Base-by-base conservation (phyloP, 1,284 basidiomycete genomes). In the Coniophora puteana region DNA sequence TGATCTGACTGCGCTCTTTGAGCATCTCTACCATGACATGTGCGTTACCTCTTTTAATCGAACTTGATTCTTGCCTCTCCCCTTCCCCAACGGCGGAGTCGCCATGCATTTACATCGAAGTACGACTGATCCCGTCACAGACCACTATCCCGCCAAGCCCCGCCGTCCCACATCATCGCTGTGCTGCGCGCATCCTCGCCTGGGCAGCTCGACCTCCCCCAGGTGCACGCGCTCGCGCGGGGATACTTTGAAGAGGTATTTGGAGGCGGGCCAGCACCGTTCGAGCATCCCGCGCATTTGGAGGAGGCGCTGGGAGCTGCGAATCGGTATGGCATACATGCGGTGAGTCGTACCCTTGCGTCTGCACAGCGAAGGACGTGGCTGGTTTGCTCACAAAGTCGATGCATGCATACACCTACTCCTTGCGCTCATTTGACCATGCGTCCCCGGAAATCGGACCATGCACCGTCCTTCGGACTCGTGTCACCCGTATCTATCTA, bases 21-120 rank as follows among this genome's bases (percentile, higher is more conserved):
- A 71, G 42, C 72, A 83, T 58, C 54, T 85, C 22, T 85, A 85
- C 53, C 77, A 82, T 51, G 74, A 82, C 50, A 57, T 58, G 82
- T 85, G 58, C 68, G 78, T 71, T 38, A 36, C 36, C 38, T 42
- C 35, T 43, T 39, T 28, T 30, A 23, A 26, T 30, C 24, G n/a
- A 11, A 26, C 3, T 25, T 26, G 22, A 34, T 32, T 25, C 43
- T n/a, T n/a, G n/a, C n/a, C n/a, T n/a, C n/a, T n/a, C n/a, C 40
- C 45, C 40, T n/a, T n/a, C n/a, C n/a, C n/a, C n/a, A n/a, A n/a
- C n/a, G n/a, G n/a, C n/a, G n/a, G n/a, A n/a, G n/a, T n/a, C n/a
- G n/a, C n/a, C n/a, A n/a, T n/a, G 17, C n/a, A 20, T 27, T 32
- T 22, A 41, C 24, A 33, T 25, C 11, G n/a, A 30, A 28, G 30